Percentiles rank a stretch among this genome's conserved stretches.
Evolutionary conservation across 2,329 filamentous ascomycete genomes (phyloP).

Genomic region (Fusarium sp.): DNA sequence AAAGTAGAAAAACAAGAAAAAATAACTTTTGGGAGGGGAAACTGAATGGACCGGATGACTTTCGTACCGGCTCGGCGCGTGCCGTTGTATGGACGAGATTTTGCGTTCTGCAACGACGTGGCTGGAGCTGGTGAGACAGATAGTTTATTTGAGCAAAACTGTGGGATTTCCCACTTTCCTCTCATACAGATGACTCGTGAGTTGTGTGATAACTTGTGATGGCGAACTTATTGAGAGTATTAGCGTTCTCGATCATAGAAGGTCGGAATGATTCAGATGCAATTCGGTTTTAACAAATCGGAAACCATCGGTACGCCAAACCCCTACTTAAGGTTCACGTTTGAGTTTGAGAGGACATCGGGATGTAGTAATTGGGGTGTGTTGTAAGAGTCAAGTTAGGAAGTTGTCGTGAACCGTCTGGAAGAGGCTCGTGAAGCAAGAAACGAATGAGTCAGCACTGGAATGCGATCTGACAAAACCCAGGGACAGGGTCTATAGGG

Average conservation of each 20-base stretch:
- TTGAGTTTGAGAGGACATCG: background rate
- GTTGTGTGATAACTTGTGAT: background rate
- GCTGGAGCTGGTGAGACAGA: constrained; percentile 39
- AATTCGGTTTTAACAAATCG: background rate
- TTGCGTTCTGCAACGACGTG: constrained; percentile 10
- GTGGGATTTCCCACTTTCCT: constrained; percentile 39
- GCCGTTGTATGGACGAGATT: constrained; percentile 8
- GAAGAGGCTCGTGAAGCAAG: background rate
- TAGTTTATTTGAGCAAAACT: constrained; percentile 42
- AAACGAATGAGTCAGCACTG: constrained; percentile 13
- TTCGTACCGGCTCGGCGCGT: constrained; percentile 38
- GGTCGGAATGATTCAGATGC: background rate
- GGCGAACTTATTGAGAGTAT: background rate
- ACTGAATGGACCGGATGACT: constrained; percentile 38
- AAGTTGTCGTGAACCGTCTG: constrained; percentile 5
- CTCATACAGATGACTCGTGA: constrained; percentile 8
- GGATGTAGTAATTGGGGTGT: background rate
- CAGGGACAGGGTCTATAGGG: constrained; percentile 1
- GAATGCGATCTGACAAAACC: constrained; percentile 9
- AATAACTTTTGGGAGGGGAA: constrained; percentile 40
- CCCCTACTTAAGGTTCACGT: background rate
- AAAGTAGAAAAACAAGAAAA: constrained; percentile 44
- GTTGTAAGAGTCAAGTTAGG: background rate
- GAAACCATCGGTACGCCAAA: background rate
- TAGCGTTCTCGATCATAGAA: background rate